These are phyloP conservation scores for Bacidia gigantensis DNA, from an alignment of 495 filamentous ascomycete genomes.

Conservation along the genomic window DNA sequence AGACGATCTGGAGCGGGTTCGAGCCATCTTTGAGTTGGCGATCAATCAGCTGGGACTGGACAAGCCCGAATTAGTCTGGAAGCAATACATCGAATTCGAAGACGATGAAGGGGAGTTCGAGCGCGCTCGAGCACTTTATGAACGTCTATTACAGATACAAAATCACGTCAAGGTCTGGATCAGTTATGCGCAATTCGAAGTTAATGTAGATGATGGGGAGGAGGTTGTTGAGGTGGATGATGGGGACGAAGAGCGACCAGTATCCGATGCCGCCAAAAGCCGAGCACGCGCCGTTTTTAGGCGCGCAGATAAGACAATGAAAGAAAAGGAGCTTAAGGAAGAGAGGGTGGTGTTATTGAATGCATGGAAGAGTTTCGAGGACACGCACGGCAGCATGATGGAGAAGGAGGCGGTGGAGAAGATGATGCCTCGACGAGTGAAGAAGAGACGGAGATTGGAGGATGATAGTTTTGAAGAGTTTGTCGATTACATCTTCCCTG, in stretches of 20 bases:
- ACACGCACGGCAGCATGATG: slow-evolving; percentile 59
- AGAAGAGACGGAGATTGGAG: slow-evolving; percentile 86
- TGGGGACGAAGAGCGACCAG: slow-evolving; percentile 49
- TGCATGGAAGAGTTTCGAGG: slow-evolving; percentile 84
- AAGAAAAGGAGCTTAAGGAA: slow-evolving; percentile 84
- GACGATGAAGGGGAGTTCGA: slow-evolving; percentile 86
- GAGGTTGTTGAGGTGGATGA: slow-evolving; percentile 37
- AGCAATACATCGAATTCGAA: slow-evolving; percentile 96
- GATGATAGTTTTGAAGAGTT: slow-evolving; percentile 97
- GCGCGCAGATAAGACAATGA: slow-evolving; percentile 76
- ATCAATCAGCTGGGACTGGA: slow-evolving; percentile 75
- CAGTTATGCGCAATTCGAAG: slow-evolving; percentile 90
- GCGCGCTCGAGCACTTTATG: slow-evolving; percentile 68
- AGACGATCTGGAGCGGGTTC: slow-evolving; percentile 71
- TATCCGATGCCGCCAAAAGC: slow-evolving; percentile 71
- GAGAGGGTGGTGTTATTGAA: slow-evolving; percentile 83
- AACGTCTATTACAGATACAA: slow-evolving; percentile 81
- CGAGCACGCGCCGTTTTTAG: slow-evolving; percentile 75
- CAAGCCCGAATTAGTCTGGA: slow-evolving; percentile 97
- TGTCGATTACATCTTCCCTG: slow-evolving; percentile 93
- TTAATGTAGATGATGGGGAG: slow-evolving; percentile 65
- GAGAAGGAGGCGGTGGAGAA: slow-evolving; percentile 76
- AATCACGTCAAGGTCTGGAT: slow-evolving; percentile 99
- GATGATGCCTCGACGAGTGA: slow-evolving; percentile 87
- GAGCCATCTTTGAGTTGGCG: slow-evolving; percentile 89